Base-by-base conservation (phyloP, 768 basidiomycete species). In the Leucocoprinus leucothites region DNA sequence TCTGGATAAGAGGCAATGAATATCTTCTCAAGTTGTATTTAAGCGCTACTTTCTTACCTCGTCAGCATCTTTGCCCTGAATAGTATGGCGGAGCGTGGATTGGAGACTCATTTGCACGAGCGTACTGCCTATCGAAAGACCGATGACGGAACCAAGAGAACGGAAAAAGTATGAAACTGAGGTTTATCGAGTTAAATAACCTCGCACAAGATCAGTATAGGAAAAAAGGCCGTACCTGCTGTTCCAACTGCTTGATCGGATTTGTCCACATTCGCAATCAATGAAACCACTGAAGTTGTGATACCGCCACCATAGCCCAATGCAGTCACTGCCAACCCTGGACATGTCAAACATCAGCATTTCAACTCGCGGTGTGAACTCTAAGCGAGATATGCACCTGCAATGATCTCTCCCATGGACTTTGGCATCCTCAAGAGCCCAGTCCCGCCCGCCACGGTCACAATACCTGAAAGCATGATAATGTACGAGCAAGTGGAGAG, bases 131-230 rank as follows among this genome's bases (percentile, higher is more conserved):
- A 82, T 63, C 0, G 84, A 82, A 1, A 86, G 62, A 2, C 82
- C 81, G 21, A 85, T 67, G 5, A 86, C 82, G 1, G 75, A 75
- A 2, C 84, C 84, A 9, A 86, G 65, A 5, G 84, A 84, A 35
- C 84, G 80, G 71, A 86, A 86, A 35, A 87, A 80, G 64, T 85
- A 85, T 0, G 82, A 84, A 0, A 81, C 84, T 84, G 34, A 26
- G 28, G 18, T 18, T 11, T 43, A 43, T 6, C 25, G 19, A 43
- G 45, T 9, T 5, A 18, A 14, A 18, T 36, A 35, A 7, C 53
- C 16, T 34, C 38, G 31, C 11, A 5, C 3, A 21, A 35, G 26
- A n/a, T 11, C 18, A 35, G 21, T 19, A 25, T 14, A 11, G 35
- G 55, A 41, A 36, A 18, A 59, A 72, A 5, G 16, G 14, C 16